Conservation (phyloP, 2,329 filamentous ascomycete genomes). For the Tolypocladium endophyticum region DNA sequence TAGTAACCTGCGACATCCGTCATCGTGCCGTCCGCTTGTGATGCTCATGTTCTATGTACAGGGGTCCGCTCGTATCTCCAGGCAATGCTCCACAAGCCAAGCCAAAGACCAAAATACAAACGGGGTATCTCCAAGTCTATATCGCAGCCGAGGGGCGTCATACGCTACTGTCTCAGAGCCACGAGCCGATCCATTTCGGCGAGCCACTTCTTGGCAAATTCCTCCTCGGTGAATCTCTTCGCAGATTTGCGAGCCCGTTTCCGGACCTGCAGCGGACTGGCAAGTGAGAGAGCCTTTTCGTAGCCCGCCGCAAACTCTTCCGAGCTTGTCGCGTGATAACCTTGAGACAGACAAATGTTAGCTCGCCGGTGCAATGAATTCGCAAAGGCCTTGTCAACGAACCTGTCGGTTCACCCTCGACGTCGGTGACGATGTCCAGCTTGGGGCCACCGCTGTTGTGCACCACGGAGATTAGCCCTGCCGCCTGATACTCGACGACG, state of each 20-base stretch:
- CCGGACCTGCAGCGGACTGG: conserved; percentile 66
- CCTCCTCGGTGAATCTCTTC: conserved; percentile 75
- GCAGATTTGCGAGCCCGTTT: conserved; percentile 67
- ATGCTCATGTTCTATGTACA: background rate
- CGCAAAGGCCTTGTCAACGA: conserved; percentile 13
- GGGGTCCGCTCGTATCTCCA: background rate
- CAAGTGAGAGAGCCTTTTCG: conserved; percentile 61
- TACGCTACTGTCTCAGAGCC: conserved; percentile 20
- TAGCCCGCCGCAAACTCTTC: conserved; percentile 75
- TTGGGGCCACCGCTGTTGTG: conserved; percentile 91
- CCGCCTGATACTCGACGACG: conserved; percentile 95
- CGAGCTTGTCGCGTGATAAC: conserved; percentile 74
- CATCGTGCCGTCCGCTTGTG: background rate
- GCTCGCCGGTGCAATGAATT: background rate
- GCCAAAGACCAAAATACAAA: conserved; percentile 4
- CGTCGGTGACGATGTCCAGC: conserved; percentile 76
- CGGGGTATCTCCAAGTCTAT: conserved; percentile 28
- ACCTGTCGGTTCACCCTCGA: conserved; percentile 73
- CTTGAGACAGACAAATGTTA: conserved; percentile 24
- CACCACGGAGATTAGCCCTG: conserved; percentile 84
- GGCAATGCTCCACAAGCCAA: background rate
- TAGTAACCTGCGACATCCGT: background rate
- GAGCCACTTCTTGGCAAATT: conserved; percentile 73
- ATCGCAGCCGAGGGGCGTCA: conserved; percentile 8
- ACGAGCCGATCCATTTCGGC: conserved; percentile 65